A percentile compares a stretch with the other conserved stretches of the same genome.
These are phyloP conservation scores for Paragyromitra xinjiangensis DNA, from an alignment of 495 filamentous ascomycete genomes.

Conservation along the genomic window DNA sequence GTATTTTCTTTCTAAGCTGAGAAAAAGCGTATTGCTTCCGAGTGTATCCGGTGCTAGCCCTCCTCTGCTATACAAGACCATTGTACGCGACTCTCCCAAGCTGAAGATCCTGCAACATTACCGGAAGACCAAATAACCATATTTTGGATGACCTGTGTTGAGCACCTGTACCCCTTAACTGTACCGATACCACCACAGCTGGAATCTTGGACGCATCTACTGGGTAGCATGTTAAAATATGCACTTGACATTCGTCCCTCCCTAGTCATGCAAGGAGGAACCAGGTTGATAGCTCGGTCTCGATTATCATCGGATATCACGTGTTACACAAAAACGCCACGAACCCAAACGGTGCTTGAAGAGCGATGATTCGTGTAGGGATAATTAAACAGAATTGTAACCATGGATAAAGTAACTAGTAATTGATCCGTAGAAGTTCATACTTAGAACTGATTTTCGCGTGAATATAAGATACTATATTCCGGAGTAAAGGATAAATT, in stretches of 20 bases:
- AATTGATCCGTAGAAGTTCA: neutral
- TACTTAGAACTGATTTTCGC: neutral
- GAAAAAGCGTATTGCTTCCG: neutral
- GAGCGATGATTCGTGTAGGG: neutral
- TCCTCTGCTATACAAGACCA: too few relatives aligned
- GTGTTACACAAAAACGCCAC: neutral
- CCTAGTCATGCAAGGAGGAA: constrained; percentile 5
- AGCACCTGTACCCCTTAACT: neutral
- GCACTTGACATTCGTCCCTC: neutral
- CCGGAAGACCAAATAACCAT: too few relatives aligned
- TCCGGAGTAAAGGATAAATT: neutral
- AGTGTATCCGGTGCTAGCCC: neutral
- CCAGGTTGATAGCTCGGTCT: constrained; percentile 11
- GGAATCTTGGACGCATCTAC: constrained; percentile 6
- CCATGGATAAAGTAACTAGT: neutral
- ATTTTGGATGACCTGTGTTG: too few relatives aligned
- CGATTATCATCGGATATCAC: constrained; percentile 4
- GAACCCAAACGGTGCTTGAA: neutral
- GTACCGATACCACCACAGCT: neutral
- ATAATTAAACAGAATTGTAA: neutral
- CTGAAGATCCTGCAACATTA: too few relatives aligned
- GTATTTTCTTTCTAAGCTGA: neutral
- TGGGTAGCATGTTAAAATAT: neutral
- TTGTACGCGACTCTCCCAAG: too few relatives aligned
- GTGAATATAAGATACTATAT: neutral